Percentiles rank a stretch among this genome's conserved stretches.
Evolutionary conservation across 768 basidiomycete species (phyloP).

Genomic region (Tylopilus felleus): DNA sequence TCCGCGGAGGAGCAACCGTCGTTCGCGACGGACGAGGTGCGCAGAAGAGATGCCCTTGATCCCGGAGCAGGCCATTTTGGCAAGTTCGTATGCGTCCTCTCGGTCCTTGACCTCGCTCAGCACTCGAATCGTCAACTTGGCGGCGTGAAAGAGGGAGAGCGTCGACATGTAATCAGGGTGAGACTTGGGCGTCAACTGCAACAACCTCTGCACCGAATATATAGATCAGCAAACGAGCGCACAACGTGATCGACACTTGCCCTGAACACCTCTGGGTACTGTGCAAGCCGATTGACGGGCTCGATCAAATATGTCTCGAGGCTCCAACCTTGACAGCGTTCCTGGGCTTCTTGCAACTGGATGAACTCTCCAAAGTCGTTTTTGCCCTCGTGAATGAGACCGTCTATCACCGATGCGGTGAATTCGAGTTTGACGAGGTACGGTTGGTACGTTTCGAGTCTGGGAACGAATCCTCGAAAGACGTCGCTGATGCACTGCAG

Average conservation of each 20-base stretch:
- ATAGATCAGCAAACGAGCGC: conserved; percentile 1
- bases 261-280: conserved; percentile 70
- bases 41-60: conserved; percentile 56
- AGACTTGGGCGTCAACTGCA: conserved; percentile 61
- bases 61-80: conserved; percentile 56
- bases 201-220: conserved; percentile 51
- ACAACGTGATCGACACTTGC: conserved; percentile 41
- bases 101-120: conserved; percentile 83
- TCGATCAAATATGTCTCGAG: conserved; percentile 69
- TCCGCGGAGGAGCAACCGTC: conserved; percentile 72
- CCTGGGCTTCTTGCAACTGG: conserved; percentile 54
- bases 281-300: conserved; percentile 68
- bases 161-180: conserved; percentile 73
- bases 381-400: conserved; percentile 43
- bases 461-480: conserved; percentile 58
- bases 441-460: conserved; percentile 81
- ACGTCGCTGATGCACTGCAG: conserved; percentile 55
- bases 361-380: conserved; percentile 87
- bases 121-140: conserved; percentile 67
- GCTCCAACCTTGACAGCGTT: conserved; percentile 58
- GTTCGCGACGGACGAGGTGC: conserved; percentile 64
- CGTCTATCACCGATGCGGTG: conserved; percentile 51
- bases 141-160: conserved; percentile 60
- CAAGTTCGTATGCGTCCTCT: conserved; percentile 81
- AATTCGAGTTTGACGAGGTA: conserved; percentile 74